Conservation (phyloP, 106 monocot species). For the Posidonia australis region DNA sequence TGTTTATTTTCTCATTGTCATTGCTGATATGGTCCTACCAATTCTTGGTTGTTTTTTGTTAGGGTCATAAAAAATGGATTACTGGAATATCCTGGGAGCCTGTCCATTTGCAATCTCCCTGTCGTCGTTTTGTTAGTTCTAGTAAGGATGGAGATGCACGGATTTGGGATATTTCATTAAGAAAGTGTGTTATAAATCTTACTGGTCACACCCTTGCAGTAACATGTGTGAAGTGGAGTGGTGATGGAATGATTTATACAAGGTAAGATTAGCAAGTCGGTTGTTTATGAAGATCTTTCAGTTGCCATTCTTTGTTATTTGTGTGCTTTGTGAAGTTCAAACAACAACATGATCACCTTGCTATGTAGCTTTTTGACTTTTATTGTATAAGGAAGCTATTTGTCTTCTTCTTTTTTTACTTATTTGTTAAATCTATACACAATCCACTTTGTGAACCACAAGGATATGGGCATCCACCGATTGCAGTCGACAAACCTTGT, state of each 20-base stretch:
- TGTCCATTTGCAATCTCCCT: conserved; percentile 80
- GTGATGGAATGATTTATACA: conserved; percentile 90
- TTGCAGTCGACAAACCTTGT: too few relatives aligned
- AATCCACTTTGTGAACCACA: too few relatives aligned
- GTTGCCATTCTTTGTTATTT: background rate
- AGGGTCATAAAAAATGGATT: conserved; percentile 99
- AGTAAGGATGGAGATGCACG: conserved; percentile 98
- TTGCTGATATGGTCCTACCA: background rate
- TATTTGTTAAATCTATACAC: too few relatives aligned
- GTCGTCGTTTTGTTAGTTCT: conserved; percentile 91
- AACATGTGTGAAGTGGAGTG: conserved; percentile 98
- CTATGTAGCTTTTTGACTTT: background rate
- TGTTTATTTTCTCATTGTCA: too few relatives aligned
- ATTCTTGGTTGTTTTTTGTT: conserved; percentile 3
- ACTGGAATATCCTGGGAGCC: conserved; percentile 98
- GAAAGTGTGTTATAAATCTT: conserved; percentile 53
- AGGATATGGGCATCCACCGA: too few relatives aligned
- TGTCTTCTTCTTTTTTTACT: too few relatives aligned
- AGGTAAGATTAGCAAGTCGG: conserved; percentile 25
- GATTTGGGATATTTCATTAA: conserved; percentile 77
- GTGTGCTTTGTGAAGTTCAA: background rate
- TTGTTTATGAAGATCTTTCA: background rate
- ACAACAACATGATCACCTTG: background rate
- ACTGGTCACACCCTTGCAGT: conserved; percentile 80
- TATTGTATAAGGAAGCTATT: too few relatives aligned